phyloP scores from a whole-genome alignment of 805 yeast genomes.

The Aciculoconidium aculeatum region DNA sequence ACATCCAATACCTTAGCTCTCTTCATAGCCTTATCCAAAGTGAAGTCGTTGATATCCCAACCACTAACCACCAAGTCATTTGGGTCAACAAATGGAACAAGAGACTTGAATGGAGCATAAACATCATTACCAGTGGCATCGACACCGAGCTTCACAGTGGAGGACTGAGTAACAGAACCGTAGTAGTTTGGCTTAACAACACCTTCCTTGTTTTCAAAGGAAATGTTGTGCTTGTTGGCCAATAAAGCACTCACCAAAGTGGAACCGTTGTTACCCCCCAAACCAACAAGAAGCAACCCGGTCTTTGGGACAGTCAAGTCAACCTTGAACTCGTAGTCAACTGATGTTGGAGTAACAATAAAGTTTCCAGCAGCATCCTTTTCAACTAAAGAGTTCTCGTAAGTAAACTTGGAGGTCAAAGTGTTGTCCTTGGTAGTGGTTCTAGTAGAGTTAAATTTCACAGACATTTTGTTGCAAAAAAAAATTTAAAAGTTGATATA shows the following conservation, averaged over 20 bases:
- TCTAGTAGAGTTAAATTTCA: conserved; percentile 53
- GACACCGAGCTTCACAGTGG: conserved; percentile 85
- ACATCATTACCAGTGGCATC: conserved; percentile 79
- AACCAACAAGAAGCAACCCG: conserved; percentile 87
- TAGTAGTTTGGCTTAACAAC: conserved; percentile 70
- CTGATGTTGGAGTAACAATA: conserved; percentile 63
- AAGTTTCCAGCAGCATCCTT: conserved; percentile 48
- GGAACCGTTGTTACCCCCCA: conserved; percentile 96
- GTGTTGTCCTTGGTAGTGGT: conserved; percentile 45
- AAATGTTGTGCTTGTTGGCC: conserved; percentile 75
- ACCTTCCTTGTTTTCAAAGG: conserved; percentile 81
- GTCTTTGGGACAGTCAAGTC: conserved; percentile 77
- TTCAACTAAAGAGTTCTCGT: conserved; percentile 71
- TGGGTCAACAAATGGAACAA: conserved; percentile 85
- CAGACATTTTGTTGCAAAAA: conserved; percentile 27
- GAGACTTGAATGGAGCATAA: conserved; percentile 85
- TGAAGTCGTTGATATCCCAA: conserved; percentile 82
- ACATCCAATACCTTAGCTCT: conserved; percentile 84
- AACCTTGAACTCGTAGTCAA: conserved; percentile 79
- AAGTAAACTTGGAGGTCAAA: conserved; percentile 57
- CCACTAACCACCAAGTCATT: conserved; percentile 88
- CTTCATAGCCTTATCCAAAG: conserved; percentile 71
- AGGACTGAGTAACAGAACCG: conserved; percentile 91
- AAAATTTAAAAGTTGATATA: too few relatives aligned
- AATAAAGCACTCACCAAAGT: conserved; percentile 79